These are phyloP conservation scores for Sporisorium iseilematis-ciliati DNA, from an alignment of 1,284 basidiomycete genomes.

Conservation along the genomic window DNA sequence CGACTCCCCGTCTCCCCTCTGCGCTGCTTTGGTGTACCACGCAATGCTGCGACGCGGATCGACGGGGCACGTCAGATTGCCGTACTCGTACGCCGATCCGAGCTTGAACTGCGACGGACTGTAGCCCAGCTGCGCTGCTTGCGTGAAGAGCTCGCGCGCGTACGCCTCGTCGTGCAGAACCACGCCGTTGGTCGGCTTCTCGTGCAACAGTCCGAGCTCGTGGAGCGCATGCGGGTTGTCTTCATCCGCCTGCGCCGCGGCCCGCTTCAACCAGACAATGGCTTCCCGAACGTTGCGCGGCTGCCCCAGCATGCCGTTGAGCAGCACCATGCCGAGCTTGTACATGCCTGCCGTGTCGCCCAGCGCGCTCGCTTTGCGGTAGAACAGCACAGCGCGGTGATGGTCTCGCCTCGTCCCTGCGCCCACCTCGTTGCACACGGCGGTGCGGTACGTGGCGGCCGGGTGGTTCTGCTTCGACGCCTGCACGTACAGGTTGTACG, in stretches of 20 bases:
- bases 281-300: conserved; percentile 89
- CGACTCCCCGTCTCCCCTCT: conserved; percentile 92
- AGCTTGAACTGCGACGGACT: conserved; percentile 94
- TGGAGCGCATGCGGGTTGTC: conserved; percentile 98
- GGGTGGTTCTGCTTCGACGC: conserved; percentile 97
- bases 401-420: conserved; percentile 94
- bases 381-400: conserved; percentile 90
- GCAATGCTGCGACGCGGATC: conserved; percentile 93
- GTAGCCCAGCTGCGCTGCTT: conserved; percentile 93
- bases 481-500: conserved; percentile 97
- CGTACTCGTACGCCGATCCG: conserved; percentile 94
- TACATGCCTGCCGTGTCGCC: conserved; percentile 99
- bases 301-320: conserved; percentile 87
- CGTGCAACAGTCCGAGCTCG: conserved; percentile 92
- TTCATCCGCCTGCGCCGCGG: conserved; percentile 96
- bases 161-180: conserved; percentile 79
- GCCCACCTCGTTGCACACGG: conserved; percentile 99
- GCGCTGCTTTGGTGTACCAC: conserved; percentile 98
- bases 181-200: conserved; percentile 71
- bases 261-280: conserved; percentile 91
- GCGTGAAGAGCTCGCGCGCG: conserved; percentile 88
- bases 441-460: conserved; percentile 93
- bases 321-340: conserved; percentile 94
- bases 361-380: conserved; percentile 93
- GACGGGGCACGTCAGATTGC: conserved; percentile 86